Evolutionary conservation across 768 basidiomycete genomes (phyloP), one percentile per base, ranked within the genome.

Genomic region (Thelephora ganbajun): DNA sequence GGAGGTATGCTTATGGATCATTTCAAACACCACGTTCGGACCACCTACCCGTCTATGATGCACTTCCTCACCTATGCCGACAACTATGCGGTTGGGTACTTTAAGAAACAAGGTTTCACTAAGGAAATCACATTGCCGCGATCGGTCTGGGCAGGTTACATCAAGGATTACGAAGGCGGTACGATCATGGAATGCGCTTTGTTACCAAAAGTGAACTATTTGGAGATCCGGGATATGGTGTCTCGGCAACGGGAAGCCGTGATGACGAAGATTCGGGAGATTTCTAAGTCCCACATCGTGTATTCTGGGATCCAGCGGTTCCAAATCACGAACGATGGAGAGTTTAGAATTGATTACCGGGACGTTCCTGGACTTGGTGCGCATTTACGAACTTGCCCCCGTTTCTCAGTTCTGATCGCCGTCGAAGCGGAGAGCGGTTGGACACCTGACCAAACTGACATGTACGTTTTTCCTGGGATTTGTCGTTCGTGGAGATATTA

Each of bases 121-220:
- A 98, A 98, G 62, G 93, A 98, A 49, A 94, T 99, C 51, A 83
- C 85, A 0, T 74, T 96, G n/a, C 83, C 83, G 51, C 76, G 93
- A 39, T 79, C 85, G 1, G 72, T 83, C 6, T 99, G 96, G 96
- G 93, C 94, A 0, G 96, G 93, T 11, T 98, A 99, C 63, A 98
- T 99, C 78, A 99, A 98, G 63, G 96, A 99, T 62, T 99, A 99
- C 64, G 96, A 99, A 63, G 94, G 94, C 35, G 93, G 90, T 14
- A 99, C 94, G 41, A 91, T 98, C 67, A 97, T 99, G 93, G 89
- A 93, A 63, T 99, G 96, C 59, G 83, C 83, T 5, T 83, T 99
- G 87, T 64, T 99, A n/a, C 79, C 75, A 45, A 89, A 87, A 60
- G 79, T 98, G 52, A 79, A 91, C 59, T 99, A 98, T 58, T 71